These are phyloP conservation scores for Fusarium sp. DNA, from an alignment of 2,329 filamentous ascomycete species.

Conservation along the genomic window DNA sequence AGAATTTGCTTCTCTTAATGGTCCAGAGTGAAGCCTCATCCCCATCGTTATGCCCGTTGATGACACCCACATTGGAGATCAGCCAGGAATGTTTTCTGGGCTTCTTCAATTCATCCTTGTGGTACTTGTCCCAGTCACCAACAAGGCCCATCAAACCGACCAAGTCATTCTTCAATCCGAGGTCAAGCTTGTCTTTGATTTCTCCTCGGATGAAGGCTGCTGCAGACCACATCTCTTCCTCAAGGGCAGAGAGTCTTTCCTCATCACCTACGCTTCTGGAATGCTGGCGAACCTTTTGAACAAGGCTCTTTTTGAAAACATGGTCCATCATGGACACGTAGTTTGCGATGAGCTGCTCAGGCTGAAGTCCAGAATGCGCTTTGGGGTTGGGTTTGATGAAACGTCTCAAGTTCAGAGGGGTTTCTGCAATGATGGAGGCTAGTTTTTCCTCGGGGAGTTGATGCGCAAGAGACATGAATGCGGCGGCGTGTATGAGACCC, in stretches of 20 bases:
- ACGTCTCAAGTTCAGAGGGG: not conserved
- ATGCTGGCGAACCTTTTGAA: not conserved
- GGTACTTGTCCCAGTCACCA: not conserved
- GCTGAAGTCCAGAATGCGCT: not conserved
- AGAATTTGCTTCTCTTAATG: not conserved
- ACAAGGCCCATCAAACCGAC: not conserved
- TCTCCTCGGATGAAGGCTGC: not conserved
- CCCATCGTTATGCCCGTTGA: not conserved
- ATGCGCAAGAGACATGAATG: not conserved
- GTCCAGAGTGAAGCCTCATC: not conserved
- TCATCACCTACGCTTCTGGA: not conserved
- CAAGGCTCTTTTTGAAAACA: not conserved
- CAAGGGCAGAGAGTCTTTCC: not conserved
- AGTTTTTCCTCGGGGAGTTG: not conserved
- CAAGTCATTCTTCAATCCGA: not conserved
- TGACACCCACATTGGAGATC: not conserved
- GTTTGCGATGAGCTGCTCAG: not conserved
- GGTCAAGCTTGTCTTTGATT: not conserved
- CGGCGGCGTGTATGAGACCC: not conserved
- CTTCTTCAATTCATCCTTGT: not conserved
- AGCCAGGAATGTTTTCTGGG: not conserved
- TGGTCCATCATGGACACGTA: not conserved
- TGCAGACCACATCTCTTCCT: not conserved
- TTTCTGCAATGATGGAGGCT: not conserved
- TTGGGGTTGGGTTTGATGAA: not conserved